Percentiles rank a stretch among this genome's conserved stretches.
Evolutionary conservation across 2,329 filamentous ascomycete genomes (phyloP).

Genomic region (Ceratocystis cubensis): DNA sequence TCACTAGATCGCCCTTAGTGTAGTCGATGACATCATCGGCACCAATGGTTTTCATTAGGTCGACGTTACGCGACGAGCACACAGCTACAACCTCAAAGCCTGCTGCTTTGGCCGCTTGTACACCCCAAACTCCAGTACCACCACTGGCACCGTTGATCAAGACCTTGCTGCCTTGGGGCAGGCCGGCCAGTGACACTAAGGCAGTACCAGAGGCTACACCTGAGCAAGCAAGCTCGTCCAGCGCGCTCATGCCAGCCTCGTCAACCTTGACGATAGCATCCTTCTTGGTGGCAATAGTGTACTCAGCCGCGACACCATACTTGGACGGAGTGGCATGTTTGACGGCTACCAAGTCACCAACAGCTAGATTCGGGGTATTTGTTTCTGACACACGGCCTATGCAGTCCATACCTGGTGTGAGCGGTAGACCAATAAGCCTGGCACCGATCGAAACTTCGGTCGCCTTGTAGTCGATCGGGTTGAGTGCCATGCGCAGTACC

Average conservation of each 20-base stretch:
- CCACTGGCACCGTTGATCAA: slow-evolving; percentile 56
- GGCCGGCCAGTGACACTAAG: not conserved
- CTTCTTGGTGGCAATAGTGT: slow-evolving; percentile 28
- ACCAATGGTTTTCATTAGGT: slow-evolving; percentile 45
- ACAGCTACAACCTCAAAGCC: slow-evolving; percentile 49
- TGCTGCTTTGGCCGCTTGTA: slow-evolving; percentile 51
- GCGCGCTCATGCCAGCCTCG: slow-evolving; percentile 26
- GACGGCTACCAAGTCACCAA: slow-evolving; percentile 36
- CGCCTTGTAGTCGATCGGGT: slow-evolving; percentile 41
- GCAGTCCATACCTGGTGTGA: slow-evolving; percentile 39
- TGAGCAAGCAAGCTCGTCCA: slow-evolving; percentile 40
- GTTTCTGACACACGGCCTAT: slow-evolving; percentile 35
- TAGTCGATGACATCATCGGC: slow-evolving; percentile 56
- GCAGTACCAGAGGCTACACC: slow-evolving; percentile 32
- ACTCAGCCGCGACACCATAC: slow-evolving; percentile 35
- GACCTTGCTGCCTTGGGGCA: slow-evolving; percentile 38
- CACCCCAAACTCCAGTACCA: slow-evolving; percentile 47
- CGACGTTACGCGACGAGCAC: slow-evolving; percentile 47
- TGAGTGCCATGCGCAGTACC: slow-evolving; percentile 34
- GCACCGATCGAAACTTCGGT: slow-evolving; percentile 26
- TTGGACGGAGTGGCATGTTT: slow-evolving; percentile 25
- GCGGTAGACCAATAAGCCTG: slow-evolving; percentile 32
- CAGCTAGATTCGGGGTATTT: slow-evolving; percentile 26
- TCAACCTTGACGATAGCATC: slow-evolving; percentile 15
- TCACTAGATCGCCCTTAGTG: slow-evolving; percentile 36